Evolutionary conservation across 2,329 filamentous ascomycete species (phyloP).

Genomic region (Rhynchosporium secalis): DNA sequence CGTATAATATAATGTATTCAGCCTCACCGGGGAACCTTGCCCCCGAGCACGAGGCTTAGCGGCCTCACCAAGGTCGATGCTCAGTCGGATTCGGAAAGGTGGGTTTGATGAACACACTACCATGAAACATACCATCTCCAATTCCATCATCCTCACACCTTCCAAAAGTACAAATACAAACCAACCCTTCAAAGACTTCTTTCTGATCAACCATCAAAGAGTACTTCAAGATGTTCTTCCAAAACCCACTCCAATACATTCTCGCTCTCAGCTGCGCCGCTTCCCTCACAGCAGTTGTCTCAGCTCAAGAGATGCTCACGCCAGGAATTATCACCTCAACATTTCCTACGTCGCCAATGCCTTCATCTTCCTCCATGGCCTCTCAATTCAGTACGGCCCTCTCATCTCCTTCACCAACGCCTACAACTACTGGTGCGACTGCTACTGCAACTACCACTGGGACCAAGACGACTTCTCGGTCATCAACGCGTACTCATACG

Average conservation of each 20-base stretch:
- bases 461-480: not conserved
- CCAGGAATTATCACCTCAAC: slow-evolving; percentile 1
- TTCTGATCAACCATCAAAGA: not conserved
- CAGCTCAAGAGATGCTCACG: not conserved
- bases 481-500: not conserved
- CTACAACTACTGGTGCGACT: not conserved
- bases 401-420: not conserved
- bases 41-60: slow-evolving; percentile 8
- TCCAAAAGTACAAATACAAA: not conserved
- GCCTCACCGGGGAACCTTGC: slow-evolving; percentile 4
- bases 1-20: slow-evolving; percentile 1
- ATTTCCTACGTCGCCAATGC: not conserved
- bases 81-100: not conserved
- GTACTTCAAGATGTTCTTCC: not conserved
- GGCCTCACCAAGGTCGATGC: not conserved
- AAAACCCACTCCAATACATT: not conserved
- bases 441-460: not conserved
- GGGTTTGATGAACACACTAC: not conserved
- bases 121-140: not conserved
- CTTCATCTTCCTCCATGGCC: not conserved
- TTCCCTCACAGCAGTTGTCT: not conserved
- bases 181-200: not conserved
- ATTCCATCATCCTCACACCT: not conserved
- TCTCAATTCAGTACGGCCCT: not conserved
- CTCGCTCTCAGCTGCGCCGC: slow-evolving; percentile 7